Percentiles rank a stretch among this genome's conserved stretches.
Conservation (phyloP, 306 rosid genomes). For the Carpinus fangiana region DNA sequence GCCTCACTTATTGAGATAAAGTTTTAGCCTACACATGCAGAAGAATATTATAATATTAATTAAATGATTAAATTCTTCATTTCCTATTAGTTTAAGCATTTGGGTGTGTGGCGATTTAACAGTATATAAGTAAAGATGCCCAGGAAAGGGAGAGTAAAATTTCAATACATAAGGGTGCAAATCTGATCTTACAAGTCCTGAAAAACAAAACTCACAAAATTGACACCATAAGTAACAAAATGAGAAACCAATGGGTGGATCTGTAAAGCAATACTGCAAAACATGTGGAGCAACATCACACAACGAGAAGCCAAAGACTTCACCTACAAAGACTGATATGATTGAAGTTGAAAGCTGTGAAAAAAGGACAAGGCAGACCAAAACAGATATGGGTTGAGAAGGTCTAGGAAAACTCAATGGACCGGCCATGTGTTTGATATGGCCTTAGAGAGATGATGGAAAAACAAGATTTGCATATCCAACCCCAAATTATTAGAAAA, state of each 20-base stretch:
- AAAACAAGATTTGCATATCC: background rate
- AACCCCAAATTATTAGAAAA: background rate
- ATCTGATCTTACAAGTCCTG: background rate
- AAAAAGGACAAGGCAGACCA: background rate
- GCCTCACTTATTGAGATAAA: too few relatives aligned
- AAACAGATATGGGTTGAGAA: background rate
- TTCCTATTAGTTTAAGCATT: too few relatives aligned
- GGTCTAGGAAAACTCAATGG: background rate
- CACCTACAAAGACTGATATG: background rate
- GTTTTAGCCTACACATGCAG: too few relatives aligned
- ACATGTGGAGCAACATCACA: background rate
- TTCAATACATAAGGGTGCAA: background rate
- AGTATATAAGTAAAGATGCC: background rate
- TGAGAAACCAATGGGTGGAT: background rate
- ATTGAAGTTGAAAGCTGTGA: background rate
- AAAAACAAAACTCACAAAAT: background rate
- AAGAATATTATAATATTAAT: too few relatives aligned
- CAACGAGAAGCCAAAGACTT: background rate
- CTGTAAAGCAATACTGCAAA: background rate
- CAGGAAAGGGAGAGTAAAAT: background rate
- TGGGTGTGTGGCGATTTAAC: too few relatives aligned
- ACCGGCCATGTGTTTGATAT: background rate
- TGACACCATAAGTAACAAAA: background rate
- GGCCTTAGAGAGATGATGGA: background rate
- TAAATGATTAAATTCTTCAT: too few relatives aligned